Evolutionary conservation across 2,329 filamentous ascomycete genomes (phyloP).

Genomic region (Colletotrichum theobromicola): DNA sequence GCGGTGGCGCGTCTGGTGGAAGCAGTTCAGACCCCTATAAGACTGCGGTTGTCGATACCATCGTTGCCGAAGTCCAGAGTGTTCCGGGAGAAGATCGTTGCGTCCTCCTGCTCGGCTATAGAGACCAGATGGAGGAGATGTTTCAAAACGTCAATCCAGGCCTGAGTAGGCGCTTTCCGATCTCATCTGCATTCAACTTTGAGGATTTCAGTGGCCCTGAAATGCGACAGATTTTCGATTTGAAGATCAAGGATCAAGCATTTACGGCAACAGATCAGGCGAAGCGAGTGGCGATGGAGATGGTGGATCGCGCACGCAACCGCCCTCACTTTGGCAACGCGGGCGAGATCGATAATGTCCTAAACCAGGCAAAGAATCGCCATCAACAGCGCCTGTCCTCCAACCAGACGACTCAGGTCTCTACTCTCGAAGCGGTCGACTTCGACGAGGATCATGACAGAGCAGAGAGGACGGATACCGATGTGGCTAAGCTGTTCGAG

Average conservation of each 20-base stretch:
- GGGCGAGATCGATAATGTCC: slow-evolving; percentile 74
- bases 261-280: slow-evolving; percentile 58
- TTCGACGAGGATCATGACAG: slow-evolving; percentile 67
- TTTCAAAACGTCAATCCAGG: slow-evolving; percentile 78
- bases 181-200: slow-evolving; percentile 69
- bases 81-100: slow-evolving; percentile 74
- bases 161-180: slow-evolving; percentile 67
- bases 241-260: slow-evolving; percentile 65
- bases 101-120: slow-evolving; percentile 74
- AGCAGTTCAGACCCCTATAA: slow-evolving; percentile 51
- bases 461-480: slow-evolving; percentile 47
- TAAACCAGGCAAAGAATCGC: slow-evolving; percentile 45
- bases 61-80: slow-evolving; percentile 76
- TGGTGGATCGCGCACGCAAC: slow-evolving; percentile 66
- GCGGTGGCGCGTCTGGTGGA: slow-evolving; percentile 30
- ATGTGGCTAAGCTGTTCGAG: slow-evolving; percentile 60
- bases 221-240: slow-evolving; percentile 61
- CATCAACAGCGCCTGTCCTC: slow-evolving; percentile 15
- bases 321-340: slow-evolving; percentile 74
- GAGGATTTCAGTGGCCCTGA: slow-evolving; percentile 69
- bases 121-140: slow-evolving; percentile 73
- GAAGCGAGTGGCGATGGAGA: slow-evolving; percentile 59
- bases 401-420: slow-evolving; percentile 8
- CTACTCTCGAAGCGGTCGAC: slow-evolving; percentile 44
- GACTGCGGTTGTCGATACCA: slow-evolving; percentile 72